A percentile compares a stretch with the other conserved stretches of the same genome.
phyloP scores from a whole-genome alignment of 345 rosid genomes.

The Nephelium lappaceum region DNA sequence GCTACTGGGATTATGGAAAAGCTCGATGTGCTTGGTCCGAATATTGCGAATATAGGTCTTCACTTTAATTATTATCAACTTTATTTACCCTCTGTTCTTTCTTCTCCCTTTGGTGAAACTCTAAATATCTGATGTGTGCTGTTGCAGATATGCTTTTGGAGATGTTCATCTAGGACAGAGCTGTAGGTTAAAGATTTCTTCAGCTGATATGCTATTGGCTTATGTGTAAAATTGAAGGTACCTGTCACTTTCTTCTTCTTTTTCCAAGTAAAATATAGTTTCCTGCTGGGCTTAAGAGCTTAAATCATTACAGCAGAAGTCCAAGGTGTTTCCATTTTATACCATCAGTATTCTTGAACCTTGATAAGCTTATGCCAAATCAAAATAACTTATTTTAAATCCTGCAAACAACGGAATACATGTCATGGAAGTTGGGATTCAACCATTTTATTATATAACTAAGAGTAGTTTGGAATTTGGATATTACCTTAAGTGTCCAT shows the following conservation, averaged over 20 bases:
- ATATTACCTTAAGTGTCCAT: background rate
- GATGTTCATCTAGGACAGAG: constrained; percentile 99
- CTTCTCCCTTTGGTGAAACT: background rate
- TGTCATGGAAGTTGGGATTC: background rate
- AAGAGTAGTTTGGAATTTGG: background rate
- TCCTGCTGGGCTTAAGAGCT: constrained; percentile 2
- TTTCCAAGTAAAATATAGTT: background rate
- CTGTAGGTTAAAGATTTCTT: constrained; percentile 88
- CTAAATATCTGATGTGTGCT: constrained; percentile 11
- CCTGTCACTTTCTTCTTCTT: background rate
- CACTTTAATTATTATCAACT: constrained; percentile 1
- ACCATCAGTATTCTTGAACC: background rate
- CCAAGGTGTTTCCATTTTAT: background rate
- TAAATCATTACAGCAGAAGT: background rate
- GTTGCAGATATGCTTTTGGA: constrained; percentile 77
- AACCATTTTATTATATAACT: background rate
- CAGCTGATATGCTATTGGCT: constrained; percentile 60
- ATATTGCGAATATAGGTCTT: constrained; percentile 91
- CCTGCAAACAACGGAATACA: background rate
- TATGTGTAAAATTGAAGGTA: constrained; percentile 60
- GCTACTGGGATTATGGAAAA: constrained; percentile 98
- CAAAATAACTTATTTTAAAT: background rate
- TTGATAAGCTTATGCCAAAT: background rate
- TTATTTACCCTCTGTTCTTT: background rate
- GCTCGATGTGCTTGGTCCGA: constrained; percentile 97